Percentiles rank a stretch among this genome's conserved stretches.
These are phyloP conservation scores for Cruciata laevipes DNA, from an alignment of 257 asterid species.

Conservation along the genomic window DNA sequence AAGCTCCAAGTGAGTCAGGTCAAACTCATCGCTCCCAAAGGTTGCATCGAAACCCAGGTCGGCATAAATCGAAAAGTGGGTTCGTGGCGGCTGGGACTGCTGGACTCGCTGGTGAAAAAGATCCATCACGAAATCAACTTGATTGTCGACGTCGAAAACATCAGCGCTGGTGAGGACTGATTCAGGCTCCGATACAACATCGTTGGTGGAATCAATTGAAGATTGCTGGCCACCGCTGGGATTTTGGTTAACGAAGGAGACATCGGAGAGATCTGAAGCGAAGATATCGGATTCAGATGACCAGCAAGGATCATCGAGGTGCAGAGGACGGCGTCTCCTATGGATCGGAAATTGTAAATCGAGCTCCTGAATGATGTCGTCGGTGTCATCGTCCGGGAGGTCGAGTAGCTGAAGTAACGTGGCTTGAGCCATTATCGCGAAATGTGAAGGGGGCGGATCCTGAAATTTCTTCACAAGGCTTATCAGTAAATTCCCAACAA, in stretches of 20 bases:
- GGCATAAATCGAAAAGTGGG: conserved; percentile 9
- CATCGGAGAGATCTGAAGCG: conserved; percentile 22
- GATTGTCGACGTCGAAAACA: conserved; percentile 25
- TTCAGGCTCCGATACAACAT: conserved; percentile 18
- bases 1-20: conserved; percentile 18
- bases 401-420: conserved; percentile 22
- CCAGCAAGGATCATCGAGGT: conserved; percentile 20
- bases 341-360: not conserved
- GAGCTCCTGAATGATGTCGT: conserved; percentile 11
- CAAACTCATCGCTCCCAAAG: conserved; percentile 23
- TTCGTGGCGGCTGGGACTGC: conserved; percentile 22
- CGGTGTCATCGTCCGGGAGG: conserved; percentile 13
- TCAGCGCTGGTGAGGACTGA: conserved; percentile 18
- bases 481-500: too few relatives aligned
- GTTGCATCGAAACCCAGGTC: conserved; percentile 17
- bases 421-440: conserved; percentile 14
- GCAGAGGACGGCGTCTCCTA: not conserved
- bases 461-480: not conserved
- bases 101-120: conserved; percentile 35
- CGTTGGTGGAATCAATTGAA: conserved; percentile 5
- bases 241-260: conserved; percentile 8
- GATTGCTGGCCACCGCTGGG: conserved; percentile 4
- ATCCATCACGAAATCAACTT: conserved; percentile 35
- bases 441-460: too few relatives aligned
- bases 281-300: conserved; percentile 24